A percentile compares a stretch with the other conserved stretches of the same genome.
Evolutionary conservation across 1,284 basidiomycete genomes (phyloP).

Genomic region (Sporisorium exsertum): DNA sequence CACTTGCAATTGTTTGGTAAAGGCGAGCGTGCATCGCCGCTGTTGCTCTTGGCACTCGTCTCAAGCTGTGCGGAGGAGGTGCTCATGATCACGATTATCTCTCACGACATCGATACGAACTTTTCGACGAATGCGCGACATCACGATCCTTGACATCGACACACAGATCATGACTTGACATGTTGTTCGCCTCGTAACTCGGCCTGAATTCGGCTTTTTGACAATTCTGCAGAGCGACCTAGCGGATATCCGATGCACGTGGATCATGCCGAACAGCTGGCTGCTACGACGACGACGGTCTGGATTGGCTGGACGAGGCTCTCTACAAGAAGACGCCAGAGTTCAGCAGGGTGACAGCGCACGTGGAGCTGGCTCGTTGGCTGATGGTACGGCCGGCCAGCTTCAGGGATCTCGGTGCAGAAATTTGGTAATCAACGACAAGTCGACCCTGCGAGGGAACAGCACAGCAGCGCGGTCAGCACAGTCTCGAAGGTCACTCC

Average conservation of each 20-base stretch:
- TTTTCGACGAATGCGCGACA: neutral
- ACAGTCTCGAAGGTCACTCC: neutral
- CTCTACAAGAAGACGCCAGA: neutral
- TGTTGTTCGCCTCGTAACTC: neutral
- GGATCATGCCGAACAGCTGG: conserved; percentile 11
- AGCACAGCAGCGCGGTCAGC: neutral
- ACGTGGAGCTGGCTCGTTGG: neutral
- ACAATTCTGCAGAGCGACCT: neutral
- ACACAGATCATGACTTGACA: neutral
- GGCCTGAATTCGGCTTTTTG: too few species aligned
- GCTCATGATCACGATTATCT: neutral
- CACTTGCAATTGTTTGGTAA: neutral
- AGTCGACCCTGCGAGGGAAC: neutral
- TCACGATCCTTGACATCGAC: neutral
- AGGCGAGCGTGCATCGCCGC: neutral
- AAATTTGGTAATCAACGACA: neutral
- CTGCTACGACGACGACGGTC: neutral
- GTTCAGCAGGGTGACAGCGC: neutral
- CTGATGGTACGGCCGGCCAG: neutral
- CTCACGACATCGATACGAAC: conserved; percentile 2
- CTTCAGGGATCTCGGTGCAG: neutral
- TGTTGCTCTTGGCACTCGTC: neutral
- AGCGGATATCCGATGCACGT: neutral
- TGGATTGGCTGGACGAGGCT: neutral
- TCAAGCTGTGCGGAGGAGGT: neutral